Evolutionary conservation across 257 asterid species (phyloP), one percentile per base, ranked within the genome.

Genomic region (Primulina tabacum): DNA sequence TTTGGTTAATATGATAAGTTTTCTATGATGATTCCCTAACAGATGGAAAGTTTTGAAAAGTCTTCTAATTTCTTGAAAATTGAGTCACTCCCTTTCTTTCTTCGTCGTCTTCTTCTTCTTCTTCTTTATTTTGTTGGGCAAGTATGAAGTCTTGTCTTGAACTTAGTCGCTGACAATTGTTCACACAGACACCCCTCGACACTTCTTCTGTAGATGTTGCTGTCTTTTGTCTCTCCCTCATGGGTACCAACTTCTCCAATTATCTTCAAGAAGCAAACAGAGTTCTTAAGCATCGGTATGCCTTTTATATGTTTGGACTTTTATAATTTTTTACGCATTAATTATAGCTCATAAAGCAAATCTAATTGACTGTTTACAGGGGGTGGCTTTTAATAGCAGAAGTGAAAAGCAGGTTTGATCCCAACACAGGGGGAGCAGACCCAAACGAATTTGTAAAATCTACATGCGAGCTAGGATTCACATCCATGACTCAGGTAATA

Each of bases 341-440:
- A 12, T 14, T 14, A 14, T 60, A 67, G 47, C 59, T 70, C 62
- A 71, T 75, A 72, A 76, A 55, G 35, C 56, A 60, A 68, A 16
- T 65, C 40, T 29, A 14, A 64, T 14, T 18, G 68, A 64, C 56
- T 67, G 18, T 73, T 18, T 71, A 73, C 88, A 91, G 99, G 52
- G 99, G 97, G 53, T 94, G 97, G 96, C 99, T 94, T 74, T 81
- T 94, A 78, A 91, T 94, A 71, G 99, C 97, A 26, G 99, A 94
- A 78, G 99, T 94, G 43, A 94, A 88, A 80, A 94, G 99, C 85
- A 82, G 99, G 78, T 77, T 94, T 11, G 97, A 94, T 75, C 99
- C 96, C 21, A 82, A 37, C 64, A 88, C 87, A 1, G 97, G 97
- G 64, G 99, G 99, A 73, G 92, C 96, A 11, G 97, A 90, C 72